Evolutionary conservation across 2,329 filamentous ascomycete species (phyloP).

Genomic region (Cryphonectria radicalis): DNA sequence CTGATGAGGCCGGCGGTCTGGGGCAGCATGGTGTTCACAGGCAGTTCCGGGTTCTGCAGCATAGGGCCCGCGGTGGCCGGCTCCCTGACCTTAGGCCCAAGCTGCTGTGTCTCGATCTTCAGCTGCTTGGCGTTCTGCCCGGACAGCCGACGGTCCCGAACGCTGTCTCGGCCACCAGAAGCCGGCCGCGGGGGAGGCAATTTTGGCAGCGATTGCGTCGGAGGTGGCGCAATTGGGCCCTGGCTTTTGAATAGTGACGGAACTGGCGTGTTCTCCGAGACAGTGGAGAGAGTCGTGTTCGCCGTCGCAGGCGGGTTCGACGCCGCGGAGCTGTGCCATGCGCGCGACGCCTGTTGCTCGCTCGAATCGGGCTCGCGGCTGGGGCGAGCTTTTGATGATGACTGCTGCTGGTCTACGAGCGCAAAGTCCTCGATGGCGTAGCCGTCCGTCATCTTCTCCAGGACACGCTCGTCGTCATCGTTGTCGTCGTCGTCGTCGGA

Average conservation of each 20-base stretch:
- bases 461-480: constrained; percentile 77
- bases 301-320: constrained; percentile 72
- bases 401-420: constrained; percentile 60
- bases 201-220: constrained; percentile 52
- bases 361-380: constrained; percentile 84
- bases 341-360: constrained; percentile 72
- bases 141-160: constrained; percentile 78
- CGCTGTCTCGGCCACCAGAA: constrained; percentile 50
- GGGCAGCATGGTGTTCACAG: constrained; percentile 22
- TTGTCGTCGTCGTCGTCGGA: constrained; percentile 77
- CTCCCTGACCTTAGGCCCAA: constrained; percentile 35
- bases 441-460: constrained; percentile 87
- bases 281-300: constrained; percentile 71
- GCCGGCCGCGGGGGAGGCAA: constrained; percentile 45
- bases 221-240: constrained; percentile 49
- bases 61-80: constrained; percentile 35
- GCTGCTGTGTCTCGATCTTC: constrained; percentile 77
- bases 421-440: constrained; percentile 84
- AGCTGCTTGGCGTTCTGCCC: constrained; percentile 80
- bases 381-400: constrained; percentile 60
- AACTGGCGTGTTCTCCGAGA: constrained; percentile 60
- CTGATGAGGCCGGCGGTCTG: constrained; percentile 44
- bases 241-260: constrained; percentile 38
- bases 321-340: constrained; percentile 79
- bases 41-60: constrained; percentile 25